Evolutionary conservation across 2,329 filamentous ascomycete genomes (phyloP).

Genomic region (Aspergillus vadensis): DNA sequence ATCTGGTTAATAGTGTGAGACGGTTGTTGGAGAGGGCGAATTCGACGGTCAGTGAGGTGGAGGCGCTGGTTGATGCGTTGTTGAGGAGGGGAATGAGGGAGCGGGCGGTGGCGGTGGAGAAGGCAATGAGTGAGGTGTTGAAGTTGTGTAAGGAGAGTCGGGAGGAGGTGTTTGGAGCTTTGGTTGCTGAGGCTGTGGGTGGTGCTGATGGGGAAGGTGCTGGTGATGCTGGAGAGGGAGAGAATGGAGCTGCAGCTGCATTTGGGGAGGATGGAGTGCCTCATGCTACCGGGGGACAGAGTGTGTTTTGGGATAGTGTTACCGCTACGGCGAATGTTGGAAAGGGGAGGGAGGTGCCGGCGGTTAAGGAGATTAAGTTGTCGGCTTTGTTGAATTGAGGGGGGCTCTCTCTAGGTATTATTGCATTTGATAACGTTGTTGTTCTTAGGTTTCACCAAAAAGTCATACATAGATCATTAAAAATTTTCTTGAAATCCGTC

Average conservation of each 20-base stretch:
- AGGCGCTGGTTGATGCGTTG: slow-evolving; percentile 73
- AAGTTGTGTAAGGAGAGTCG: slow-evolving; percentile 68
- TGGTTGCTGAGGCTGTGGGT: slow-evolving; percentile 4
- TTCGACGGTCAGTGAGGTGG: slow-evolving; percentile 69
- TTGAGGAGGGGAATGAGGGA: slow-evolving; percentile 83
- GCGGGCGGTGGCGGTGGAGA: slow-evolving; percentile 75
- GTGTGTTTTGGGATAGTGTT: slow-evolving; percentile 46
- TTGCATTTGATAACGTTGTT: neutral
- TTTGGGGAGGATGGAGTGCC: slow-evolving; percentile 22
- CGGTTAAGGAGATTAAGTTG: slow-evolving; percentile 52
- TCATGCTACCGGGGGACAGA: slow-evolving; percentile 28
- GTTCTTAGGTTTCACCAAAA: neutral
- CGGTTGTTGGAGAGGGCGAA: slow-evolving; percentile 83
- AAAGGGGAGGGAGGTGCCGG: slow-evolving; percentile 49
- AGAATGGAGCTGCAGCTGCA: slow-evolving; percentile 10
- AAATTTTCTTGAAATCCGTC: neutral
- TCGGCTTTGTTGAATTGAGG: slow-evolving; percentile 40
- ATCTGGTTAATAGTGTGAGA: slow-evolving; percentile 83
- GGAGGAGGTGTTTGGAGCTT: slow-evolving; percentile 66
- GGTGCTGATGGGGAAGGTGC: slow-evolving; percentile 21
- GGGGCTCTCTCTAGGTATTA: too few relatives aligned
- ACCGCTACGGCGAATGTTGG: slow-evolving; percentile 39
- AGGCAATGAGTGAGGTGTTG: slow-evolving; percentile 71
- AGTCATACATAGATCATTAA: slow-evolving; percentile 5
- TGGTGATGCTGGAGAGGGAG: slow-evolving; percentile 23